Evolutionary conservation across 345 rosid genomes (phyloP).

Genomic region (Mercurialis annua): DNA sequence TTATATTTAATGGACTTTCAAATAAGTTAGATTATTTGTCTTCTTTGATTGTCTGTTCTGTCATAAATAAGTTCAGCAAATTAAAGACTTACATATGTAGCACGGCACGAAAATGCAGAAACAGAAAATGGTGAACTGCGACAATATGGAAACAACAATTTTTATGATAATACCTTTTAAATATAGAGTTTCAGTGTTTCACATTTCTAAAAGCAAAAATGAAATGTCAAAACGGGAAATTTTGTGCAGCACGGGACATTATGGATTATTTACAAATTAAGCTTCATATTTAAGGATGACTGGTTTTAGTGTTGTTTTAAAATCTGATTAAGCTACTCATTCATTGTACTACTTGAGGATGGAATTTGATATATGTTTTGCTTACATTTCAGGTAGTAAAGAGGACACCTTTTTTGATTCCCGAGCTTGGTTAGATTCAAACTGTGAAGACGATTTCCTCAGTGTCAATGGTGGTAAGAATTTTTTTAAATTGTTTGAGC

Average conservation of each 20-base stretch:
- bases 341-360: background rate
- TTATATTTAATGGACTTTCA: background rate
- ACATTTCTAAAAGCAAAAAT: too few relatives aligned
- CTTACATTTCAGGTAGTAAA: conserved; percentile 61
- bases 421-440: conserved; percentile 70
- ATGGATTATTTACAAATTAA: background rate
- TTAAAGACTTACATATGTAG: too few relatives aligned
- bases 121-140: too few relatives aligned
- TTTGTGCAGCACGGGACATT: too few relatives aligned
- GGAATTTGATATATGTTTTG: background rate
- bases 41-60: background rate
- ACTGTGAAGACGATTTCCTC: conserved; percentile 85
- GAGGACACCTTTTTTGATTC: conserved; percentile 86
- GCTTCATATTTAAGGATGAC: background rate
- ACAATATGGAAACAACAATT: too few relatives aligned
- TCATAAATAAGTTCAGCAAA: background rate
- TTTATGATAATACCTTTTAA: too few relatives aligned
- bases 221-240: too few relatives aligned
- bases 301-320: background rate
- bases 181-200: too few relatives aligned
- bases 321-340: background rate
- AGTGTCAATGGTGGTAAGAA: conserved; percentile 92
- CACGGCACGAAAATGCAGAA: too few relatives aligned
- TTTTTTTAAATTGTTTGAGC: background rate
- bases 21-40: background rate